Evolutionary conservation across 805 yeast species (phyloP).

Genomic region (Kodamaea kaohsiungensis): DNA sequence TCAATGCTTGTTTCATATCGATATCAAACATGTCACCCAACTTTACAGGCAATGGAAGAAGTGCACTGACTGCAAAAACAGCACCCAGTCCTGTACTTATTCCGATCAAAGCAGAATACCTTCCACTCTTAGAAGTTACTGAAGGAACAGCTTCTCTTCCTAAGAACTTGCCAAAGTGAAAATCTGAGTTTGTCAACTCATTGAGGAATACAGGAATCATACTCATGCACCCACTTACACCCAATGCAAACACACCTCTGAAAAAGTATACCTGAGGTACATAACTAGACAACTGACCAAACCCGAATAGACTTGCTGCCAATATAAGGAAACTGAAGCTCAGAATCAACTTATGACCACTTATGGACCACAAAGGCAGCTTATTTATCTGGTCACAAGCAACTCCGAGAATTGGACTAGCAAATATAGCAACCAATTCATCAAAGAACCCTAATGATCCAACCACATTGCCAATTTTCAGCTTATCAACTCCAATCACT

Average conservation of each 20-base stretch:
- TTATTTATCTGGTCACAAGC: constrained; percentile 52
- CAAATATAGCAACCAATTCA: constrained; percentile 53
- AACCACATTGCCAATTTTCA: constrained; percentile 32
- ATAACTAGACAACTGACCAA: constrained; percentile 42
- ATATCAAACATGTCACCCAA: constrained; percentile 39
- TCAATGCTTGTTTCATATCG: constrained; percentile 42
- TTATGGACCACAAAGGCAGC: constrained; percentile 14
- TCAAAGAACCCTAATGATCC: constrained; percentile 52
- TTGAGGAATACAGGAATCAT: constrained; percentile 63
- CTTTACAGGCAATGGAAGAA: constrained; percentile 57
- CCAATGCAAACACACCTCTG: constrained; percentile 60
- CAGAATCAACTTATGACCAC: constrained; percentile 58
- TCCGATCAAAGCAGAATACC: constrained; percentile 62
- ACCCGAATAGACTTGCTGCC: constrained; percentile 49
- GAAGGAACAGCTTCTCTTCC: not conserved
- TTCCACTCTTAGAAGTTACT: constrained; percentile 13
- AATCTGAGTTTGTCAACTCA: constrained; percentile 51
- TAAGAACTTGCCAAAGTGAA: constrained; percentile 26
- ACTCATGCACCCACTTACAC: constrained; percentile 55
- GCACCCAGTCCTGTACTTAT: constrained; percentile 68
- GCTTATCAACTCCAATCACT: constrained; percentile 27
- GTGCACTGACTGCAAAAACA: constrained; percentile 55
- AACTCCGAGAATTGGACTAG: constrained; percentile 66
- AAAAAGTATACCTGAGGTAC: constrained; percentile 51
- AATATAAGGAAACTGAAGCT: constrained; percentile 48